Percentiles rank a stretch among this genome's conserved stretches.
Conservation (phyloP, 73 alveolate species). For the Halteria grandinella region DNA sequence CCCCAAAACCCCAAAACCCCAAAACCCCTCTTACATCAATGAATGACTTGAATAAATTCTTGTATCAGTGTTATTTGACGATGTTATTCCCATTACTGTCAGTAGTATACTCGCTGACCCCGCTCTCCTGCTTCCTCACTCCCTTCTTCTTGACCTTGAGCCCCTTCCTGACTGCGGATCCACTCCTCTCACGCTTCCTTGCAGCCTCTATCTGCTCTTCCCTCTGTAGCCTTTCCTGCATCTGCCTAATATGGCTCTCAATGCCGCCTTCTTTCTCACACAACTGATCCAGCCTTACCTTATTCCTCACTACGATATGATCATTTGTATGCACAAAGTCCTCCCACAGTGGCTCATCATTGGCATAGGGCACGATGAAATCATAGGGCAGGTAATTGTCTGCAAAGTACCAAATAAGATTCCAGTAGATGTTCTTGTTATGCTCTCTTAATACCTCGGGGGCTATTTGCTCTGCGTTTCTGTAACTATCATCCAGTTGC, state of each 20-base stretch:
- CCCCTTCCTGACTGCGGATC: too few relatives aligned
- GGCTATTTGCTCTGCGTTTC: constrained; percentile 43
- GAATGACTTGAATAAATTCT: too few relatives aligned
- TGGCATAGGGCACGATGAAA: constrained; percentile 56
- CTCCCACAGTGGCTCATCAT: constrained; percentile 37
- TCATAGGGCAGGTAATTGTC: constrained; percentile 57
- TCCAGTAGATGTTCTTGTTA: constrained; percentile 60
- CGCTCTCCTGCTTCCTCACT: too few relatives aligned
- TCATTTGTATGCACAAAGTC: constrained; percentile 10
- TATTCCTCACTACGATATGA: constrained; percentile 14
- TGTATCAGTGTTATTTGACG: too few relatives aligned
- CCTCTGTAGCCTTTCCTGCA: constrained; percentile 4
- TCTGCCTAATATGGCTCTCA: constrained; percentile 15
- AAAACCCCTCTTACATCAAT: too few relatives aligned
- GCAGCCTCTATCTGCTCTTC: constrained; percentile 4
- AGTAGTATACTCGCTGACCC: too few relatives aligned
- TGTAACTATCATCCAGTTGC: constrained; percentile 11
- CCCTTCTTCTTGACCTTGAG: too few relatives aligned
- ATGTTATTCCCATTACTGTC: too few relatives aligned
- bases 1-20: too few relatives aligned
- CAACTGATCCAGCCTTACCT: constrained; percentile 37
- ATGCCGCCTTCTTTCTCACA: constrained; percentile 41
- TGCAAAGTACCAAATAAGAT: constrained; percentile 49
- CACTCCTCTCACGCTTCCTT: too few relatives aligned
- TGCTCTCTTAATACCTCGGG: constrained; percentile 44